phyloP scores from a whole-genome alignment of 768 basidiomycete species.

The Lentinula raphanica region DNA sequence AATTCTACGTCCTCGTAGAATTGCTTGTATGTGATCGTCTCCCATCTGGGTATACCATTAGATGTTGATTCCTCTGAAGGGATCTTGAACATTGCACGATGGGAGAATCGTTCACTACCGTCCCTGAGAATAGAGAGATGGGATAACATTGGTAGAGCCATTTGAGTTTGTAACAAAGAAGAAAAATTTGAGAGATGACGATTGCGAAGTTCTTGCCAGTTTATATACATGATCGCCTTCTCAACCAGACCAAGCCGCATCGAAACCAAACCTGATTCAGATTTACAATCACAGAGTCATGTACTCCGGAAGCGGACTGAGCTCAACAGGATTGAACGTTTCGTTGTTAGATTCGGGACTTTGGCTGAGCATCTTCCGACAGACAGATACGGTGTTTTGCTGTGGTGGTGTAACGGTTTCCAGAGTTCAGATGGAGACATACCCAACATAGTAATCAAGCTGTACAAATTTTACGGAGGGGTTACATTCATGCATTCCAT shows the following conservation, averaged over 20 bases:
- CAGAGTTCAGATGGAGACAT: background rate
- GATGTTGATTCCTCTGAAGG: conserved; percentile 43
- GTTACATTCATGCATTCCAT: background rate
- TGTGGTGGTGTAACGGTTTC: conserved; percentile 1
- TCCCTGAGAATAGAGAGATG: conserved; percentile 63
- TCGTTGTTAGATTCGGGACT: background rate
- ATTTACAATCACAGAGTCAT: background rate
- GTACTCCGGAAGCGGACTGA: conserved; percentile 1
- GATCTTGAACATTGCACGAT: conserved; percentile 53
- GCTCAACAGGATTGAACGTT: conserved; percentile 6
- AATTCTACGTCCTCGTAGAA: conserved; percentile 63
- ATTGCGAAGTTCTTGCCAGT: background rate
- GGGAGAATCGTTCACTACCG: conserved; percentile 44
- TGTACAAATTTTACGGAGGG: background rate
- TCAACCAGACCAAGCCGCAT: background rate
- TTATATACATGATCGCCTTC: background rate
- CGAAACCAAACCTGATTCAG: background rate
- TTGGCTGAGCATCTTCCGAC: conserved; percentile 4
- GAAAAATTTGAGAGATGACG: background rate
- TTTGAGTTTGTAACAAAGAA: background rate
- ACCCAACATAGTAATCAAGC: background rate
- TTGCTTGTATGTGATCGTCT: conserved; percentile 55
- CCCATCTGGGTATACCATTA: conserved; percentile 44
- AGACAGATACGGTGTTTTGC: background rate
- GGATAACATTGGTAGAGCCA: conserved; percentile 15